Evolutionary conservation across 2,329 filamentous ascomycete genomes (phyloP).

Genomic region (Sporothrix dimorphospora): DNA sequence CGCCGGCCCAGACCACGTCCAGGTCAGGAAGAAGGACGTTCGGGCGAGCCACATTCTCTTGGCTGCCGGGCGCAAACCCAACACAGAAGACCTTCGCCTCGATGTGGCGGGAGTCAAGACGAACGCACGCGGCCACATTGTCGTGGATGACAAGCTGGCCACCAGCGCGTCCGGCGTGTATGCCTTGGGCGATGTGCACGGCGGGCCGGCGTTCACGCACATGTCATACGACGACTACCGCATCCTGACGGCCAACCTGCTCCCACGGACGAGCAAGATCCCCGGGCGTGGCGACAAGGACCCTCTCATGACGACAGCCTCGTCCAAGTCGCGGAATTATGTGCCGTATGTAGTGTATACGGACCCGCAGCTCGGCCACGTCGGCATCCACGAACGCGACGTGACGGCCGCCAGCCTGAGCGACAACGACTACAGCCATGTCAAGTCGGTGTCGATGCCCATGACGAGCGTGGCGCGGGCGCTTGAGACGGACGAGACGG

Average conservation of each 20-base stretch:
- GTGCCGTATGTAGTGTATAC: constrained; percentile 57
- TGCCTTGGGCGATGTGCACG: constrained; percentile 56
- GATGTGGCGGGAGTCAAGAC: constrained; percentile 46
- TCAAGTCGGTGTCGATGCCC: constrained; percentile 53
- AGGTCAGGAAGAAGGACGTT: constrained; percentile 35
- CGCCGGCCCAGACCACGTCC: not conserved
- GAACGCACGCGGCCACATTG: constrained; percentile 48
- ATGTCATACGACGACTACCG: constrained; percentile 61
- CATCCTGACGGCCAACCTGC: constrained; percentile 52
- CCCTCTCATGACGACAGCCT: constrained; percentile 32
- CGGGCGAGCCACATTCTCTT: constrained; percentile 53
- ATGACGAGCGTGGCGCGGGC: constrained; percentile 56
- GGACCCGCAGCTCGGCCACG: constrained; percentile 57
- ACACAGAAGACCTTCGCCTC: constrained; percentile 52
- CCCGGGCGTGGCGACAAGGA: constrained; percentile 21
- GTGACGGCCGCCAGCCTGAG: constrained; percentile 7
- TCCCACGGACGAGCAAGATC: constrained; percentile 36
- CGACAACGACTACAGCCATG: constrained; percentile 35
- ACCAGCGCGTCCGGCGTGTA: constrained; percentile 50
- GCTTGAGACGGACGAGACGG: constrained; percentile 55
- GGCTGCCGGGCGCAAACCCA: constrained; percentile 54
- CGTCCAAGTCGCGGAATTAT: constrained; percentile 39
- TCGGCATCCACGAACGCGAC: constrained; percentile 52
- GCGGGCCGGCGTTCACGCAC: constrained; percentile 58
- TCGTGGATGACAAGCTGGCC: constrained; percentile 48